Evolutionary conservation across 2,329 filamentous ascomycete species (phyloP), one percentile per base, ranked within the genome.

Genomic region (Apiospora sp.): DNA sequence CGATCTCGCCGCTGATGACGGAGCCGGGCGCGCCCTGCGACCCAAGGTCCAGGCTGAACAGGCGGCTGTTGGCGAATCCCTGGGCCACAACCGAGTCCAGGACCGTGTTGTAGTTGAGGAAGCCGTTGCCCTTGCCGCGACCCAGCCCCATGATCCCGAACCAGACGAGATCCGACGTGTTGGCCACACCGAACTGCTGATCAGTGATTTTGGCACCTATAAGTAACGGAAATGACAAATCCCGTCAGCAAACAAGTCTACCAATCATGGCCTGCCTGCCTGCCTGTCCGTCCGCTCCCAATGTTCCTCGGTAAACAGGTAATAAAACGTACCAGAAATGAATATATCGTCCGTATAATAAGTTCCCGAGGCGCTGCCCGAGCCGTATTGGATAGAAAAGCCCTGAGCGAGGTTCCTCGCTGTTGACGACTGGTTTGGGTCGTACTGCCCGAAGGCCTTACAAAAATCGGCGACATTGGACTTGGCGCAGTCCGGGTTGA

Each of bases 81-180:
- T 88, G 84, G 0, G 80, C 76, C 1, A 82, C 82, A 78, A 89
- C 83, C 30, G 82, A 86, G 75, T 87, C 87, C 67, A 89, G 81
- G 27, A 92, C 83, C 34, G 89, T 84, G 1, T 86, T 87, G 72
- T 92, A 92, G 5, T 78, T 69, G 61, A 78, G 77, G 79, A 86
- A 80, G 68, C 89, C 80, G 77, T 82, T 75, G 6, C 78, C 72
- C 51, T 82, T 77, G 70, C 85, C 81, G 0, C 85, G 86, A 0
- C 83, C 86, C 3, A 89, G 82, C 12, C 87, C 87, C 58, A 89
- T 79, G 72, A 89, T 88, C 34, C 87, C 87, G 73, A 86, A 83
- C 24, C 86, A 83, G 74, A 87, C 85, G n/a, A 84, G 81, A n/a
- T 84, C 77, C 22, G 86, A 87, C 27, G 80, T 73, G 10, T 81